Base-by-base conservation (phyloP, 306 rosid genomes). In the Acacia melanoxylon region DNA sequence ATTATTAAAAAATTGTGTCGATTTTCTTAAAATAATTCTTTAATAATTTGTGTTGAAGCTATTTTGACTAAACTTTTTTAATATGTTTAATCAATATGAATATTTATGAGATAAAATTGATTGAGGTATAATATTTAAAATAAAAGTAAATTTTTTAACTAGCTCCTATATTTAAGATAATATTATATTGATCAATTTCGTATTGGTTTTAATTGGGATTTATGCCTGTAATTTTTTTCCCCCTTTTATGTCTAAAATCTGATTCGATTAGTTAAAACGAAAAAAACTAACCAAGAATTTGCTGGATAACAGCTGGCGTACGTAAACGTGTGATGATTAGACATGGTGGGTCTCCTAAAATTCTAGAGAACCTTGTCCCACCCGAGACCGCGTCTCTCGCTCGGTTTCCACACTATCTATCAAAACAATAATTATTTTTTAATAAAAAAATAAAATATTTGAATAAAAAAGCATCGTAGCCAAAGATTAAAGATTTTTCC, bases 331-430 rank as follows among this genome's bases (percentile, higher is more conserved):
- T 40, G 70, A 69, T 68, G 74, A 61, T 52, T 8, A 58, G 12
- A 10, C 58, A 25, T 14, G 29, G 7, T 8, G 4, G 3, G 16
- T 42, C 74, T 11, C 46, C 93, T 78, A 90, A 85, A 91, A 89
- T 74, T 88, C 72, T 78, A 76, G 88, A 88, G 93, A 90, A 85
- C 84, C 87, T 58, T 66, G 8, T 86, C 83, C 37, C 70, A 24
- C 73, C 14, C 17, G 75, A 40, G 88, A 85, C 92, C 89, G 89
- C 54, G 85, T 89, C 89, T 85, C 79, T 54, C 67, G 98, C 79
- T 54, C 67, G 98, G 80, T 75, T 90, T 80, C 84, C 45, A 42
- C 15, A 45, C 20, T 75, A 61, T 40, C 86, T 65, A 75, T 54
- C 82, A 10, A 75, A 84, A 66, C 35, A 85, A 14, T 45, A 10